These are phyloP conservation scores for Leishmania mexicana DNA, from an alignment of 208 protist species.

Conservation along the genomic window DNA sequence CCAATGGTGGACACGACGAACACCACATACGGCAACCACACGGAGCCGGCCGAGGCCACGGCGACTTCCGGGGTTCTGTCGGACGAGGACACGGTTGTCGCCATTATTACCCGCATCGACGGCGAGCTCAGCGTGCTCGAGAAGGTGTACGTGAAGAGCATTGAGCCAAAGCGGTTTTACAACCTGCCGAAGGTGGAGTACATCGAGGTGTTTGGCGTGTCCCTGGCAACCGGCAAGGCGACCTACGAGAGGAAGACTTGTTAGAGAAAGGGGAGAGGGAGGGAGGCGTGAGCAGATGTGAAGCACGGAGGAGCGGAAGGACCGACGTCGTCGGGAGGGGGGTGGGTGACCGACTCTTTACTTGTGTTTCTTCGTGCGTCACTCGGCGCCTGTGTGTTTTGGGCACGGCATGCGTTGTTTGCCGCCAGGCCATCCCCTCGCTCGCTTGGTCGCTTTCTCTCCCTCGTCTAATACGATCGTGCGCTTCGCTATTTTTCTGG, in stretches of 20 bases:
- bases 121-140: constrained; percentile 58
- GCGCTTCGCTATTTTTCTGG: background rate
- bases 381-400: background rate
- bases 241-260: constrained; percentile 63
- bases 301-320: background rate
- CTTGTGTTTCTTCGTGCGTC: background rate
- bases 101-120: constrained; percentile 43
- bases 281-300: background rate
- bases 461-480: background rate
- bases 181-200: constrained; percentile 80
- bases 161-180: constrained; percentile 81
- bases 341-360: background rate
- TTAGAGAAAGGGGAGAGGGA: constrained; percentile 3
- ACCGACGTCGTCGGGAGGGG: background rate
- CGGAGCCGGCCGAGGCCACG: constrained; percentile 17
- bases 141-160: constrained; percentile 67
- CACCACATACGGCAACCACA: constrained; percentile 19
- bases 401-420: background rate
- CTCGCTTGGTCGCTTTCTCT: background rate
- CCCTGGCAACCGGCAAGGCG: constrained; percentile 47
- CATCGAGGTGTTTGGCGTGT: constrained; percentile 71
- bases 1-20: constrained; percentile 14
- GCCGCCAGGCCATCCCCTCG: background rate
- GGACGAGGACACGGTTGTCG: constrained; percentile 43
- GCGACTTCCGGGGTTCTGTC: constrained; percentile 18